Base-by-base conservation (phyloP, 257 asterid species). In the Leptodermis oblonga region DNA sequence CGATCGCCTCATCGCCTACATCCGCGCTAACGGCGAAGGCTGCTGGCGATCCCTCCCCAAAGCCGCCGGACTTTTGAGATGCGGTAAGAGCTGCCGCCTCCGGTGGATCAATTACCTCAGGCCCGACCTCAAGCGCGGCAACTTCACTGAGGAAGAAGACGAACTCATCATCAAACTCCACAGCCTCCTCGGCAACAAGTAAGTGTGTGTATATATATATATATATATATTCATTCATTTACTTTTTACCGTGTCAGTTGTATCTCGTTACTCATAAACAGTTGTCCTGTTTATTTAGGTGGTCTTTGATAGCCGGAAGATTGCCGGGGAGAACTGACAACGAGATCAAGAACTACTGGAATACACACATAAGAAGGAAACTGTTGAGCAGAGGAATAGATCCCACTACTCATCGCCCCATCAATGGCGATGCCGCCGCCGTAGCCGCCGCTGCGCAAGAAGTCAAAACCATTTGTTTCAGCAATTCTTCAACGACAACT, bases 41-140 rank as follows among this genome's bases (percentile, higher is more conserved):
- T 88, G 98, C 78, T 92, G 98, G 98, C 82, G 98, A 22, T 88
- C 96, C 2, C 91, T 90, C 37, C 98, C 98, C 5, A 92, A 92
- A 53, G 96, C 98, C 22, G 98, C 98, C 43, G 98, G 98, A 4
- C 92, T 92, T 65, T 90, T 92, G 64, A 90, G 98, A 39, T 92
- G 98, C 73, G 97, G 98, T 69, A 90, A 92, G 78, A 90, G 98
- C 76, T 90, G 97, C 71, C 91, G 98, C 41, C 92, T 89, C 36
- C 82, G 98, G 0, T 92, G 98, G 98, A 92, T 92, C 84, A 92
- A 92, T 72, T 92, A 92, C 78, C 65, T 92, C 65, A 72, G 98
- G 46, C 98, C 98, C 17, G 98, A 92, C 74, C 96, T 92, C 71
- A 92, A 92, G 77, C 81, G 98, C 8, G 98, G 98, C 42, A 90